These are phyloP conservation scores for Wickerhamomyces strasburgensis DNA, from an alignment of 805 yeast genomes.

Conservation along the genomic window DNA sequence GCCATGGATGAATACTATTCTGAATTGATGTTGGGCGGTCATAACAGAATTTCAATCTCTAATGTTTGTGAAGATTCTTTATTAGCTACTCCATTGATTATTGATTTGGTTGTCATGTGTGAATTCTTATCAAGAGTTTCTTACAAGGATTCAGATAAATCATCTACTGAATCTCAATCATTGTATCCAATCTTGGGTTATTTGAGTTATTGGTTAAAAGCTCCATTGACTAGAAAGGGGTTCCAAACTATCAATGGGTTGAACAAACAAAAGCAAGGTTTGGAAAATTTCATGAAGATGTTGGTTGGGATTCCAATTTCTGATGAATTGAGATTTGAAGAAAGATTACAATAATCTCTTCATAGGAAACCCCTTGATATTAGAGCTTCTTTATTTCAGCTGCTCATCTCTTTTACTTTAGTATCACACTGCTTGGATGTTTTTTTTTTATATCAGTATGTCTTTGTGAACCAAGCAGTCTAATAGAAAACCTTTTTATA, in stretches of 20 bases:
- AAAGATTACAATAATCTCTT: constrained; percentile 47
- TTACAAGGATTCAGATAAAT: constrained; percentile 51
- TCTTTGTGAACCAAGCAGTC: neutral
- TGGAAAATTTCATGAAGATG: constrained; percentile 86
- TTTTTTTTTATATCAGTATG: no score
- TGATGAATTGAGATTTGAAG: constrained; percentile 92
- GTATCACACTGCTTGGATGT: constrained; percentile 3
- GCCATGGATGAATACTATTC: constrained; percentile 99
- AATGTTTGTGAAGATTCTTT: constrained; percentile 96
- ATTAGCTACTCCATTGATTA: constrained; percentile 90
- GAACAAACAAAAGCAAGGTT: constrained; percentile 89
- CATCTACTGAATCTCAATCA: constrained; percentile 30
- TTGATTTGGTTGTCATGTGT: constrained; percentile 84
- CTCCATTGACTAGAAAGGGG: constrained; percentile 90
- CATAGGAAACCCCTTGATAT: constrained; percentile 35
- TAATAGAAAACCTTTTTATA: neutral
- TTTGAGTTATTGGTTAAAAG: constrained; percentile 93
- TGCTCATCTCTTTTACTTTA: constrained; percentile 1
- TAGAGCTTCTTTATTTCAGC: neutral
- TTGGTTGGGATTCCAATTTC: constrained; percentile 86
- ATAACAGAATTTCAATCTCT: constrained; percentile 88
- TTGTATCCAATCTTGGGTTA: constrained; percentile 84
- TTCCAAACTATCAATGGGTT: constrained; percentile 87
- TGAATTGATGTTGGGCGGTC: constrained; percentile 96
- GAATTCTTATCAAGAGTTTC: constrained; percentile 86